Evolutionary conservation across 345 rosid genomes (phyloP), one percentile per base, ranked within the genome.

Genomic region (Brassica carinata): DNA sequence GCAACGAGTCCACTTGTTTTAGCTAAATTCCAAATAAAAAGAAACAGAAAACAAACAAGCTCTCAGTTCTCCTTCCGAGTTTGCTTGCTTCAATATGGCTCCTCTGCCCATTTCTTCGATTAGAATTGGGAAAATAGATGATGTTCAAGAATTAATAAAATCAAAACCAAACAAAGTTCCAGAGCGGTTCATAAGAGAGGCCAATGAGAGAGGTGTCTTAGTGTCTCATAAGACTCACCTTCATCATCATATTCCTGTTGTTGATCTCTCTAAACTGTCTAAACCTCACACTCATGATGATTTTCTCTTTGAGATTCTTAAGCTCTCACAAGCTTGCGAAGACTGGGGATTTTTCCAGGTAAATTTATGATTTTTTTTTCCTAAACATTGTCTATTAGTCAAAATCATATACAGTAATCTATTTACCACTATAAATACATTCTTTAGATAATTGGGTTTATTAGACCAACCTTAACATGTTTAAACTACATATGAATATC

Each of bases 291-390:
- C 61, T 26, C 84, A 81, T 63, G 85, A 87, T 74, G 87, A 83
- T 19, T 77, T 64, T 67, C 13, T 70, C 38, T 64, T 26, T 51
- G 93, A 89, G 82, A 78, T 86, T 67, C 66, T 78, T 62, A 76
- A 84, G 68, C 89, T 95, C 45, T 82, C 83, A 19, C 85, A 84
- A 77, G 99, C 99, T 74, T 90, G 96, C 84, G 84, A 90, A 76
- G 93, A 92, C 30, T 95, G 99, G 99, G 97, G 99, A 31, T 92
- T 95, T 81, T 95, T 95, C 69, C 98, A 95, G 98, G 99, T 92
- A 77, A 27, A 4, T 29, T 75, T 64, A 13, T 55, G 36, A 19
- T 10, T 17, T 57, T 62, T 67, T 2, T 14, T 33, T 19, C n/a
- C 33, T 18, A 5, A 23, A 9, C 15, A 0, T 19, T 23, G 30